These are phyloP conservation scores for Penicillium palitans DNA, from an alignment of 2,329 filamentous ascomycete genomes.

Conservation along the genomic window DNA sequence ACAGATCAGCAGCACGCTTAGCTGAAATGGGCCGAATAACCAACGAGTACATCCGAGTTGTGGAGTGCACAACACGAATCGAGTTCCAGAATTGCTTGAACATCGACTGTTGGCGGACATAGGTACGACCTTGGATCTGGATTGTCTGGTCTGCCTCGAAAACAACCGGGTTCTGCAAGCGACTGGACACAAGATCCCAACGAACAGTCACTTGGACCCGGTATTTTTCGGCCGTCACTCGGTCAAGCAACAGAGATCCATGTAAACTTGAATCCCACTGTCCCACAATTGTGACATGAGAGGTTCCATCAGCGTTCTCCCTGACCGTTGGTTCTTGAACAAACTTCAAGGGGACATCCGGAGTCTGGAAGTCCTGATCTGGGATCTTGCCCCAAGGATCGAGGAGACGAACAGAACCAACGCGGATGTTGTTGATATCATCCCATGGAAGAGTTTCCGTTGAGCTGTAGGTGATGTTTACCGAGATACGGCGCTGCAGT, in stretches of 20 bases:
- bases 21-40: conserved; percentile 84
- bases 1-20: conserved; percentile 87
- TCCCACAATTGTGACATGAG: conserved; percentile 78
- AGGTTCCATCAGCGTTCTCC: conserved; percentile 86
- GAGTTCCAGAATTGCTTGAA: conserved; percentile 85
- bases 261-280: conserved; percentile 98
- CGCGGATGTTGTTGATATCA: conserved; percentile 72
- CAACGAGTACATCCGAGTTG: conserved; percentile 81
- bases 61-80: conserved; percentile 81
- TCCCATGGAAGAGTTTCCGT: conserved; percentile 88
- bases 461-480: conserved; percentile 88
- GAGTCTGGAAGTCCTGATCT: conserved; percentile 69
- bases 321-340: conserved; percentile 76
- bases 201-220: conserved; percentile 82
- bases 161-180: conserved; percentile 81
- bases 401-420: conserved; percentile 78
- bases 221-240: conserved; percentile 88
- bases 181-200: conserved; percentile 83
- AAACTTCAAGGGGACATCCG: conserved; percentile 75
- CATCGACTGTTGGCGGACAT: conserved; percentile 82
- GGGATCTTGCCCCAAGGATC: conserved; percentile 83
- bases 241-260: conserved; percentile 87
- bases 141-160: conserved; percentile 79
- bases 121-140: conserved; percentile 80
- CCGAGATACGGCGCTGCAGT: conserved; percentile 79